Evolutionary conservation across 495 filamentous ascomycete species (phyloP).

Genomic region (Neurospora sp.): DNA sequence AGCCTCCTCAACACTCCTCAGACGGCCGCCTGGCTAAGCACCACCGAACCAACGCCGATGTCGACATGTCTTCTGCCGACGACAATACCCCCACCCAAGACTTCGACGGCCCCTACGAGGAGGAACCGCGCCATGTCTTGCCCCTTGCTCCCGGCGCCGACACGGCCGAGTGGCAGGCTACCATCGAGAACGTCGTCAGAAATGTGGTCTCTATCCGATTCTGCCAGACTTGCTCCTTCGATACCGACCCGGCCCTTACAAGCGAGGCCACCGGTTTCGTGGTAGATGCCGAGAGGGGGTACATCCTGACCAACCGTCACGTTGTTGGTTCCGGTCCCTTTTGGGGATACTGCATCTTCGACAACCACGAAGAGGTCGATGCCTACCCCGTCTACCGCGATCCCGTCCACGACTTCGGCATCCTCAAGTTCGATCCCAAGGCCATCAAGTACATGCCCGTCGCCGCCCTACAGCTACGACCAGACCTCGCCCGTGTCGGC

Average conservation of each 20-base stretch:
- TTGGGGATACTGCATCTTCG: conserved; percentile 95
- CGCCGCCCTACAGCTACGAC: conserved; percentile 64
- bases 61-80: conserved; percentile 30
- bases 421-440: conserved; percentile 89
- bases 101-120: conserved; percentile 26
- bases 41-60: conserved; percentile 34
- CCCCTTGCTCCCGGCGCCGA: conserved; percentile 51
- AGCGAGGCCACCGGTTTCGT: conserved; percentile 97
- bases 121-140: conserved; percentile 27
- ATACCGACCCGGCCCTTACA: conserved; percentile 85
- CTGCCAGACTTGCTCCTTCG: conserved; percentile 96
- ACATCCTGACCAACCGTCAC: conserved; percentile 82
- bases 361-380: conserved; percentile 96
- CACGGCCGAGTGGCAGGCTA: conserved; percentile 92
- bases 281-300: conserved; percentile 86
- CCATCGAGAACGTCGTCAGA: conserved; percentile 84
- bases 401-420: conserved; percentile 96
- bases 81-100: conserved; percentile 38
- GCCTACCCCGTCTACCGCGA: conserved; percentile 97
- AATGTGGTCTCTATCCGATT: conserved; percentile 97
- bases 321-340: conserved; percentile 96
- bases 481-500: conserved; percentile 84
- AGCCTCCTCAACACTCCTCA: conserved; percentile 21
- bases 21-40: conserved; percentile 41
- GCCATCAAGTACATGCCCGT: conserved; percentile 95